A percentile compares a stretch with the other conserved stretches of the same genome.
phyloP scores from a whole-genome alignment of 441 rosid genomes.

The Daphne laureola region DNA sequence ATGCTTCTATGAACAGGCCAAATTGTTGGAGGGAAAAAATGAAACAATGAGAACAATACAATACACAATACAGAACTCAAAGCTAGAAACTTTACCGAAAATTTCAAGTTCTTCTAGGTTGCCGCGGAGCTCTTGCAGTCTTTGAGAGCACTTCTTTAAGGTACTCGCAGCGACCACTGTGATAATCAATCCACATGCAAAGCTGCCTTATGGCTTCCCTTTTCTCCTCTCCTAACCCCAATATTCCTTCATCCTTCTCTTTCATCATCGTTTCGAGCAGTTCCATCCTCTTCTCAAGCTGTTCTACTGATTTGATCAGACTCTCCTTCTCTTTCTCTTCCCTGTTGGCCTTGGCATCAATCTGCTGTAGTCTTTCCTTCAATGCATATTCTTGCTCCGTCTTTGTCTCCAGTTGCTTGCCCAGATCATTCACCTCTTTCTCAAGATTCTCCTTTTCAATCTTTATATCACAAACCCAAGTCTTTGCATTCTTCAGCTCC shows the following conservation, averaged over 20 bases:
- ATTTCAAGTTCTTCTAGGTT: background rate
- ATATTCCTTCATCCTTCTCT: constrained; percentile 41
- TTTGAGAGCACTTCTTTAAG: constrained; percentile 52
- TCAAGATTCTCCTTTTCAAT: constrained; percentile 26
- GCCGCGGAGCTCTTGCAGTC: constrained; percentile 15
- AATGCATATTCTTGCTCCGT: constrained; percentile 29
- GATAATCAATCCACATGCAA: constrained; percentile 77
- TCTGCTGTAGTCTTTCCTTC: constrained; percentile 33
- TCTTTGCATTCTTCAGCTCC: constrained; percentile 35
- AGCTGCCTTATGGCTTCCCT: constrained; percentile 90
- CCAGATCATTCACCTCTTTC: constrained; percentile 24
- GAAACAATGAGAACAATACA: too few relatives aligned
- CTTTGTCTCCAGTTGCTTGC: constrained; percentile 29
- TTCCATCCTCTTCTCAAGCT: constrained; percentile 33
- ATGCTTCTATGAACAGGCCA: too few relatives aligned
- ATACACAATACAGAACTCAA: too few relatives aligned
- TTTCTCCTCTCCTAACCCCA: constrained; percentile 71
- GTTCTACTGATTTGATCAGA: constrained; percentile 23
- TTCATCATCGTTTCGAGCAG: constrained; percentile 33
- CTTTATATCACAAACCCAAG: constrained; percentile 32
- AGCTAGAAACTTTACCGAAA: background rate
- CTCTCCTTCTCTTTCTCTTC: constrained; percentile 46
- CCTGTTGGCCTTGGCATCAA: constrained; percentile 33
- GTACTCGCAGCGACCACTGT: constrained; percentile 45
- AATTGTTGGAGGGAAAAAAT: constrained; percentile 7